These are phyloP conservation scores for Termitomyces sp. DNA, from an alignment of 768 basidiomycete genomes.

Conservation along the genomic window DNA sequence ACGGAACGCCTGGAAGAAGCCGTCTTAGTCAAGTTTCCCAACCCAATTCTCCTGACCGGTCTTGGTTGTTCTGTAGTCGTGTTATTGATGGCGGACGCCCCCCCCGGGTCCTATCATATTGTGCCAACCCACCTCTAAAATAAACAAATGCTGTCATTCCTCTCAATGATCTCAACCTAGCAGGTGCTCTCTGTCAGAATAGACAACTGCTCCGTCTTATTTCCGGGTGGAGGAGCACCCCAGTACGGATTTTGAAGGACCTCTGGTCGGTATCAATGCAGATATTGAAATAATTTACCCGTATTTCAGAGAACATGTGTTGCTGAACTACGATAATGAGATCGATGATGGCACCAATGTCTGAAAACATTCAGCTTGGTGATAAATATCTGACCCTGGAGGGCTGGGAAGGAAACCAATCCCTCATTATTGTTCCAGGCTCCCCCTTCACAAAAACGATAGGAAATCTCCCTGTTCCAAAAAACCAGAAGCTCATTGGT, in stretches of 20 bases:
- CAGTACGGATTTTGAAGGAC: slow-evolving; percentile 46
- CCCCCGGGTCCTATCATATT: slow-evolving; percentile 22
- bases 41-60: too few species aligned
- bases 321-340: slow-evolving; percentile 50
- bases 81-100: slow-evolving; percentile 52
- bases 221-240: slow-evolving; percentile 38
- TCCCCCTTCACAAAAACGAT: slow-evolving; percentile 48
- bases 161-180: slow-evolving; percentile 27
- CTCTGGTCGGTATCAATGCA: slow-evolving; percentile 29
- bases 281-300: too few species aligned
- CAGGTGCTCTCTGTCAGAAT: slow-evolving; percentile 52
- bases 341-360: slow-evolving; percentile 58
- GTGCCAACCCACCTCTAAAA: slow-evolving; percentile 49
- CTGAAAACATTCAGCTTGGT: slow-evolving; percentile 53
- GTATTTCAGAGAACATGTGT: too few species aligned
- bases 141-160: slow-evolving; percentile 15
- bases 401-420: not conserved
- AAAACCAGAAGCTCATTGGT: slow-evolving; percentile 42
- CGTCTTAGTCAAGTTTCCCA: too few species aligned
- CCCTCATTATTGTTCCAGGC: slow-evolving; percentile 25
- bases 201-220: slow-evolving; percentile 52
- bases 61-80: too few species aligned
- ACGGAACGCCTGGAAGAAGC: not conserved
- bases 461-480: slow-evolving; percentile 29
- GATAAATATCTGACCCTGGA: slow-evolving; percentile 7